phyloP scores from a whole-genome alignment of 225 moss, liverwort and hornwort species.

The Pseudoscleropodium purum region DNA sequence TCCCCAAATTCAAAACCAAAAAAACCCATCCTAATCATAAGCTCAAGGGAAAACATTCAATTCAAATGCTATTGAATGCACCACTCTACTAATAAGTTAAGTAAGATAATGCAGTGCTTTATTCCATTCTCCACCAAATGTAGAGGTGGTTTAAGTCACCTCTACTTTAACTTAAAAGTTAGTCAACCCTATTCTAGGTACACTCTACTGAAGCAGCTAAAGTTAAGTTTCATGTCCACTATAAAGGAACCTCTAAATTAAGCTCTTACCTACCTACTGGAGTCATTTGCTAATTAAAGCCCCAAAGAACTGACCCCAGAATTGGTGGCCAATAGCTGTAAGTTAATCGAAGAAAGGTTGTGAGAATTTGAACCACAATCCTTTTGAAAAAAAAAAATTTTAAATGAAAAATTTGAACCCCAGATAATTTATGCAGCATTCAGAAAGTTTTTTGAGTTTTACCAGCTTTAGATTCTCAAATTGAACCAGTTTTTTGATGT shows the following conservation, averaged over 20 bases:
- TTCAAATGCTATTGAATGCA: not conserved
- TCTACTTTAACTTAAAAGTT: not conserved
- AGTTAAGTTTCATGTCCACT: not conserved
- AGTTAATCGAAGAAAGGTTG: no score
- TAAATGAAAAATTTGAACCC: no score
- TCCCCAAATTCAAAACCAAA: not conserved
- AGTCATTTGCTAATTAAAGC: not conserved
- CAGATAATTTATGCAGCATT: no score
- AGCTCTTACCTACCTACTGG: not conserved
- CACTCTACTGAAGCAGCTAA: not conserved
- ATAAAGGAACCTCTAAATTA: not conserved
- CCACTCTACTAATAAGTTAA: not conserved
- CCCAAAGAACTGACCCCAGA: not conserved
- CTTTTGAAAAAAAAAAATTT: no score
- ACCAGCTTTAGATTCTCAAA: no score
- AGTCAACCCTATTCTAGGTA: slow-evolving; percentile 9
- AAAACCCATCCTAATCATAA: not conserved
- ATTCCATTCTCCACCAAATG: not conserved
- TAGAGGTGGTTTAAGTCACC: not conserved
- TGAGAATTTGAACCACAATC: not conserved
- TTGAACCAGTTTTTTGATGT: no score
- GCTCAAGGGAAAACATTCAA: not conserved
- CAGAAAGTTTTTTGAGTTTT: no score
- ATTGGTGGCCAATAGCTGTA: no score
- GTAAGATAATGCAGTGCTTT: not conserved